Percentiles rank a stretch among this genome's conserved stretches.
Conservation (phyloP, 164 flowering plant species). For the Macadamia integrifolia region DNA sequence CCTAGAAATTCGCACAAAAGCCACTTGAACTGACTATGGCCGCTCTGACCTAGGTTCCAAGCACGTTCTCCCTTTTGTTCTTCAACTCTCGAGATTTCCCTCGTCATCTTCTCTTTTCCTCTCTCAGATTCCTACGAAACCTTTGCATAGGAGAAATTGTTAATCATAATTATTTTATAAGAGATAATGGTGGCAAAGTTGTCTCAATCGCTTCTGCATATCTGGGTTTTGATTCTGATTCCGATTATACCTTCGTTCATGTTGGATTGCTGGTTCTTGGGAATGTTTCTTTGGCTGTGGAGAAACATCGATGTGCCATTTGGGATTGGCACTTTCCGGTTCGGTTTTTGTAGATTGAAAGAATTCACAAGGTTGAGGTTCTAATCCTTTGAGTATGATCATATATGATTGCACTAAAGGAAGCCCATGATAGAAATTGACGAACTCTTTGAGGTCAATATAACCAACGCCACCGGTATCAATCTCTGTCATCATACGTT, state of each 20-base stretch:
- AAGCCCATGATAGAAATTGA: too few species aligned
- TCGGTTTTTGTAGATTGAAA: too few species aligned
- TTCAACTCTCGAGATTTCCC: slow-evolving; percentile 32
- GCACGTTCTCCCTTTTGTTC: slow-evolving; percentile 31
- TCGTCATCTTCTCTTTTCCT: slow-evolving; percentile 22
- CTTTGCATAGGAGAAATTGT: slow-evolving; percentile 70
- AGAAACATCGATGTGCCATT: slow-evolving; percentile 40
- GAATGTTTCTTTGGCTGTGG: slow-evolving; percentile 68
- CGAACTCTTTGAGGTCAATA: too few species aligned
- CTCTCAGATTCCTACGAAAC: slow-evolving; percentile 66
- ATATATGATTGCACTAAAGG: too few species aligned
- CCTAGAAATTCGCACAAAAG: slow-evolving; percentile 37
- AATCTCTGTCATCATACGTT: too few species aligned
- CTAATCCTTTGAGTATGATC: too few species aligned
- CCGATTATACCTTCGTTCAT: neutral
- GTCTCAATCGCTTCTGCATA: slow-evolving; percentile 24
- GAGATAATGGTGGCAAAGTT: slow-evolving; percentile 32
- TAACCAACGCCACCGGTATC: too few species aligned
- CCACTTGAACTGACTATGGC: slow-evolving; percentile 38
- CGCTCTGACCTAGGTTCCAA: slow-evolving; percentile 46
- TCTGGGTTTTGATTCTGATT: neutral
- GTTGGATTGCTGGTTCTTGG: slow-evolving; percentile 62
- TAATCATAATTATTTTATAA: slow-evolving; percentile 53
- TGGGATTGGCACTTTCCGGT: too few species aligned
- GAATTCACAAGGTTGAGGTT: too few species aligned